Percentiles rank a stretch among this genome's conserved stretches.
phyloP scores from a whole-genome alignment of 441 rosid genomes.

The Erodium texanum region DNA sequence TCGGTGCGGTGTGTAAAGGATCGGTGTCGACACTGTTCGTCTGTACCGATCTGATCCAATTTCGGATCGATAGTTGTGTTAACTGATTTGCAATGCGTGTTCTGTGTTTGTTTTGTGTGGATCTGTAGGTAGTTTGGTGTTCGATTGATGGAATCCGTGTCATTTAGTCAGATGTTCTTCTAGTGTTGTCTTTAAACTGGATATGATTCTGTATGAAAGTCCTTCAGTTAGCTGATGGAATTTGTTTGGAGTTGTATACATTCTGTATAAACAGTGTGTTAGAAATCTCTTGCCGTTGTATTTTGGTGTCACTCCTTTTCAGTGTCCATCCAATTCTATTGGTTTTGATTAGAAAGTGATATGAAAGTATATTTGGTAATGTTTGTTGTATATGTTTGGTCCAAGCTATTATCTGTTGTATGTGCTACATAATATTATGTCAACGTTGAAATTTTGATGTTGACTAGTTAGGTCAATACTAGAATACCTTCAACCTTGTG shows the following conservation, averaged over 20 bases:
- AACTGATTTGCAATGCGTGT: too few relatives aligned
- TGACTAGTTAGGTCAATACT: too few relatives aligned
- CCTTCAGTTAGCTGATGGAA: not conserved
- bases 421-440: too few relatives aligned
- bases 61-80: not conserved
- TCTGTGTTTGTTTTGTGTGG: too few relatives aligned
- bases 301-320: not conserved
- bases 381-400: not conserved
- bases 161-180: not conserved
- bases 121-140: not conserved
- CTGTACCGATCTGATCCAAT: not conserved
- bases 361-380: not conserved
- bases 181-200: not conserved
- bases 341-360: not conserved
- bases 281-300: not conserved
- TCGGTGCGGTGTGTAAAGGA: not conserved
- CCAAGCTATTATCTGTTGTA: too few relatives aligned
- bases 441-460: not conserved
- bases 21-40: not conserved
- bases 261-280: not conserved
- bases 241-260: not conserved
- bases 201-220: not conserved
- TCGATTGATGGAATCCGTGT: not conserved
- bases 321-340: not conserved
- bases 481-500: too few relatives aligned